Evolutionary conservation across 805 yeast genomes (phyloP).

Genomic region (Middelhovenomyces tepae): DNA sequence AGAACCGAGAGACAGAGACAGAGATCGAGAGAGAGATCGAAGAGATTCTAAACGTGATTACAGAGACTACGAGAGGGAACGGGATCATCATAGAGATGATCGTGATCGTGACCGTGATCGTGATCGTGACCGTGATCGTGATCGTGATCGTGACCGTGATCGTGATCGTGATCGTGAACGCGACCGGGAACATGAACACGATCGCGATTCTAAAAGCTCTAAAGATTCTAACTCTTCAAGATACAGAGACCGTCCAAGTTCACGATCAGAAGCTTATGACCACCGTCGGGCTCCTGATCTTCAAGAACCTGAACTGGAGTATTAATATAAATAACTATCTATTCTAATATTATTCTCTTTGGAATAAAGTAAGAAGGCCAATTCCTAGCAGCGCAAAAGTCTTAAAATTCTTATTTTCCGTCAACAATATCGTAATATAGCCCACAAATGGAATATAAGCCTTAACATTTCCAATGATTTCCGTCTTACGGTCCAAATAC

Average conservation of each 20-base stretch:
- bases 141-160: constrained; percentile 8
- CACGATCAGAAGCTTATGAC: too few relatives aligned
- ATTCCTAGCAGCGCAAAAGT: constrained; percentile 66
- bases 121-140: constrained; percentile 9
- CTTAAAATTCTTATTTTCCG: constrained; percentile 80
- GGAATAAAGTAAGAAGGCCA: constrained; percentile 59
- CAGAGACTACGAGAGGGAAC: constrained; percentile 22
- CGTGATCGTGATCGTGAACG: too few relatives aligned
- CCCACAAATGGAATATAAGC: constrained; percentile 88
- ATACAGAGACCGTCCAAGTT: too few relatives aligned
- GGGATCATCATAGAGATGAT: constrained; percentile 14
- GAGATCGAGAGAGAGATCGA: not conserved
- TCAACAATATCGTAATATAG: constrained; percentile 80
- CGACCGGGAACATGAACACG: not conserved
- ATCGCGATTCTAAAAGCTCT: not conserved
- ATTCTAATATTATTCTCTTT: constrained; percentile 35
- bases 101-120: constrained; percentile 5
- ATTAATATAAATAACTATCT: not conserved
- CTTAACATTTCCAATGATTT: constrained; percentile 78
- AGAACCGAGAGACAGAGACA: constrained; percentile 5
- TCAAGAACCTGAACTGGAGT: too few relatives aligned
- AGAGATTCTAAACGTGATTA: constrained; percentile 13
- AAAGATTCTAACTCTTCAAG: too few relatives aligned
- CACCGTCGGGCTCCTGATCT: too few relatives aligned
- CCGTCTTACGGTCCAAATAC: constrained; percentile 68